Base-by-base conservation (phyloP, 106 monocot genomes). In the Dioscorea zingiberensis region DNA sequence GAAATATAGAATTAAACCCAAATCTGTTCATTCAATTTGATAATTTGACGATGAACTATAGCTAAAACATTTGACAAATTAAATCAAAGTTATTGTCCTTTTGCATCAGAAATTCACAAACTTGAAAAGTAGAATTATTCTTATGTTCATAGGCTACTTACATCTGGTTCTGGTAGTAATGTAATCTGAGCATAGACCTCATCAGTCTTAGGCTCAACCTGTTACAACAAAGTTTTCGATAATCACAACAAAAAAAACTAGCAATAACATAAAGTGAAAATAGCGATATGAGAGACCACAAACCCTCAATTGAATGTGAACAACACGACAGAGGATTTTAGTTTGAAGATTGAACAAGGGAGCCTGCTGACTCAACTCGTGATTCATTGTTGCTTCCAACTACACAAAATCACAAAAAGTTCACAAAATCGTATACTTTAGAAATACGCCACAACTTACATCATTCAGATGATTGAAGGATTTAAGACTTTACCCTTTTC, bases 331-430 rank as follows among this genome's bases (percentile, higher is more conserved):
- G 18, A 79, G 86, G 24, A 87, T 87, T 57, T 76, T 87, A 17
- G 79, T 47, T 2, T 76, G 82, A n/a, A 87, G 78, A 63, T 82
- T 79, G 64, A 82, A 82, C 62, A 59, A 22, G 13, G 75, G 76
- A 25, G 79, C 76, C 46, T 71, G 71, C 75, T 82, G 79, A 63
- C 64, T 65, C 51, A 75, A 10, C 28, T 78, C 82, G 70, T 87
- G 86, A 54, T 87, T 82, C 54, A 71, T 87, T 3, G 86, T 79
- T 8, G 82, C 73, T 66, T 79, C 82, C 63, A 87, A 30, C 82
- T 87, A 58, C 47, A 73, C 8, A 64, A n/a, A n/a, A n/a, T n/a
- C n/a, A n/a, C n/a, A n/a, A n/a, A n/a, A n/a, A n/a, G n/a, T n/a
- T n/a, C n/a, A n/a, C n/a, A n/a, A n/a, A n/a, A n/a, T n/a, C n/a